Conservation (phyloP, 768 basidiomycete species). For the Chiua virens region DNA sequence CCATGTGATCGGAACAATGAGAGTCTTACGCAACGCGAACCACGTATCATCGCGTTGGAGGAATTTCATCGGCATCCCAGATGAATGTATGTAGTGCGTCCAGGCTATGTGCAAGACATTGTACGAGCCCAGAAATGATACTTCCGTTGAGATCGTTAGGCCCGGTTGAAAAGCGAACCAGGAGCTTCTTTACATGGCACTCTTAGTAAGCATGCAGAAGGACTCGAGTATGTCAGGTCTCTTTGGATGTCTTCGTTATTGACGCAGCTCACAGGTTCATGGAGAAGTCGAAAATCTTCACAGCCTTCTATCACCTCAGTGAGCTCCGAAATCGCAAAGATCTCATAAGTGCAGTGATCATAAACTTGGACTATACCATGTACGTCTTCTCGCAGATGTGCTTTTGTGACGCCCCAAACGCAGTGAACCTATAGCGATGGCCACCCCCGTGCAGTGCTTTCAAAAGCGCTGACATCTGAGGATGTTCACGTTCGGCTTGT, state of each 20-base stretch:
- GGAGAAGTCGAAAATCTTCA: slow-evolving; percentile 92
- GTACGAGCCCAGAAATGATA: slow-evolving; percentile 51
- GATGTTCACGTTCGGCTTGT: slow-evolving; percentile 88
- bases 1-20: neutral
- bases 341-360: slow-evolving; percentile 86
- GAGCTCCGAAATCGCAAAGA: slow-evolving; percentile 91
- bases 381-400: slow-evolving; percentile 37
- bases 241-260: neutral
- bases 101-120: slow-evolving; percentile 49
- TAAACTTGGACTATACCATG: slow-evolving; percentile 90
- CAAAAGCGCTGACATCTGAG: slow-evolving; percentile 92
- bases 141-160: slow-evolving; percentile 31
- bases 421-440: slow-evolving; percentile 66
- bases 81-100: slow-evolving; percentile 67
- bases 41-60: slow-evolving; percentile 75
- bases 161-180: slow-evolving; percentile 40
- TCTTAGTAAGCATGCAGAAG: slow-evolving; percentile 84
- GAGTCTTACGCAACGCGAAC: slow-evolving; percentile 63
- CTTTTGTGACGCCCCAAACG: slow-evolving; percentile 1
- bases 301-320: slow-evolving; percentile 92
- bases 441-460: slow-evolving; percentile 89
- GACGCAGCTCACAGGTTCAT: slow-evolving; percentile 55
- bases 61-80: slow-evolving; percentile 70
- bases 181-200: slow-evolving; percentile 68
- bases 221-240: slow-evolving; percentile 68